These are phyloP conservation scores for Gracilaria gracilis DNA, from an alignment of 23 red algal species.

Conservation along the genomic window DNA sequence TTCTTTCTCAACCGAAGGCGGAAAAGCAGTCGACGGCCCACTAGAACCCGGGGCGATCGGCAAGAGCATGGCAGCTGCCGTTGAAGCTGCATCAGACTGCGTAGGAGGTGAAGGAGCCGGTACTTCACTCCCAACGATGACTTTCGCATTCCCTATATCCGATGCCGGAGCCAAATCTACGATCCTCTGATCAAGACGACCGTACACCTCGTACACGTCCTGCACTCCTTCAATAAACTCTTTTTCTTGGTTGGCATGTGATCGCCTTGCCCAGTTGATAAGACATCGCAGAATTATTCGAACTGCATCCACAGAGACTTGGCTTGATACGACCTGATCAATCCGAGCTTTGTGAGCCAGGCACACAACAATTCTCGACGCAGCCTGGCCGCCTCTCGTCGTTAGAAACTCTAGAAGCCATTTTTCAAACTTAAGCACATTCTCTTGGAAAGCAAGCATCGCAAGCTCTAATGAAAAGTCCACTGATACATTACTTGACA, in stretches of 20 bases:
- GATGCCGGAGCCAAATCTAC: constrained; percentile 32
- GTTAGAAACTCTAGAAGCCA: constrained; percentile 85
- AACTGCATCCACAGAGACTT: constrained; percentile 53
- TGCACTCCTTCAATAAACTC: constrained; percentile 58
- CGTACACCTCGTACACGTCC: constrained; percentile 38
- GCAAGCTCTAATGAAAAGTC: constrained; percentile 96
- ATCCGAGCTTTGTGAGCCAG: constrained; percentile 61
- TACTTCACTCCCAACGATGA: constrained; percentile 41
- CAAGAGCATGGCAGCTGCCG: constrained; percentile 64
- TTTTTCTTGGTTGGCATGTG: constrained; percentile 8
- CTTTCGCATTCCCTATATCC: constrained; percentile 42
- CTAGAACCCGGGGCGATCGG: constrained; percentile 28
- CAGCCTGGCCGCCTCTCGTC: constrained; percentile 65
- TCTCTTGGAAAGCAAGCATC: constrained; percentile 78
- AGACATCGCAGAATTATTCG: constrained; percentile 63
- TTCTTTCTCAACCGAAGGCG: constrained; percentile 83
- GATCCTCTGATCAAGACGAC: constrained; percentile 31
- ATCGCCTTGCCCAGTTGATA: constrained; percentile 21
- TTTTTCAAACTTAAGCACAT: constrained; percentile 87
- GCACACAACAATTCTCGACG: constrained; percentile 60
- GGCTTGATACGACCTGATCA: not conserved
- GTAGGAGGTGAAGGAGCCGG: not conserved
- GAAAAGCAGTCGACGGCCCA: constrained; percentile 54
- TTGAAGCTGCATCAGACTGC: constrained; percentile 42
- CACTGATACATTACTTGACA: constrained; percentile 57